Conservation (phyloP, 2,329 filamentous ascomycete species). For the Waltergamsia citrina region DNA sequence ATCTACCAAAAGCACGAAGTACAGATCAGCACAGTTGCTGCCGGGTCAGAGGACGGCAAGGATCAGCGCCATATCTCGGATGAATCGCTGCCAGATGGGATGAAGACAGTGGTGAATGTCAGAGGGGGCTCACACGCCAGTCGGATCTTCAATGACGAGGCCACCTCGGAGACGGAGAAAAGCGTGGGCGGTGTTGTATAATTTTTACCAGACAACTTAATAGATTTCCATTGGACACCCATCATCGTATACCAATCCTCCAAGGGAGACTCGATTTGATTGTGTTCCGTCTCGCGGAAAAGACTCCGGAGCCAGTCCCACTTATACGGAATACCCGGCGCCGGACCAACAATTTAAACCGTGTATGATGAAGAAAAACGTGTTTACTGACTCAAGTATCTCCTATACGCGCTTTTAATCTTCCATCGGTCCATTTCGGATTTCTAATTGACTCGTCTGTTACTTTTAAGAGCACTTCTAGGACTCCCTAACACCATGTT, state of each 20-base stretch:
- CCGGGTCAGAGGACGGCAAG: neutral
- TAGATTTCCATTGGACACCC: neutral
- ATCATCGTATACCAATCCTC: too few relatives aligned
- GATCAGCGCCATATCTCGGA: neutral
- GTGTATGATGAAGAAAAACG: too few relatives aligned
- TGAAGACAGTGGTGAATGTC: constrained; percentile 4
- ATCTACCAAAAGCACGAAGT: constrained; percentile 11
- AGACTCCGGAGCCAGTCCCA: too few relatives aligned
- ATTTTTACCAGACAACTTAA: neutral
- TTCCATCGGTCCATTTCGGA: too few relatives aligned
- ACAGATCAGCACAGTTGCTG: constrained; percentile 2
- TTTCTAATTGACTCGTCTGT: too few relatives aligned
- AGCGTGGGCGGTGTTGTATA: constrained; percentile 1
- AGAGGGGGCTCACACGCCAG: constrained; percentile 1
- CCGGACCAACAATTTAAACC: too few relatives aligned
- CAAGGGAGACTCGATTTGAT: too few relatives aligned
- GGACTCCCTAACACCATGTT: too few relatives aligned
- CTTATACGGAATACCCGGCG: too few relatives aligned
- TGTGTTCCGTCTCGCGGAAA: neutral
- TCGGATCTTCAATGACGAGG: neutral
- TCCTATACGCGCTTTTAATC: too few relatives aligned
- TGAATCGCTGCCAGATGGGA: constrained; percentile 3
- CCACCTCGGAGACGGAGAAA: constrained; percentile 1
- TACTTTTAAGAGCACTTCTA: too few relatives aligned
- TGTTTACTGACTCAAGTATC: too few relatives aligned